Conservation (phyloP, 2,329 filamentous ascomycete genomes). For the Achaetomium macrosporum region DNA sequence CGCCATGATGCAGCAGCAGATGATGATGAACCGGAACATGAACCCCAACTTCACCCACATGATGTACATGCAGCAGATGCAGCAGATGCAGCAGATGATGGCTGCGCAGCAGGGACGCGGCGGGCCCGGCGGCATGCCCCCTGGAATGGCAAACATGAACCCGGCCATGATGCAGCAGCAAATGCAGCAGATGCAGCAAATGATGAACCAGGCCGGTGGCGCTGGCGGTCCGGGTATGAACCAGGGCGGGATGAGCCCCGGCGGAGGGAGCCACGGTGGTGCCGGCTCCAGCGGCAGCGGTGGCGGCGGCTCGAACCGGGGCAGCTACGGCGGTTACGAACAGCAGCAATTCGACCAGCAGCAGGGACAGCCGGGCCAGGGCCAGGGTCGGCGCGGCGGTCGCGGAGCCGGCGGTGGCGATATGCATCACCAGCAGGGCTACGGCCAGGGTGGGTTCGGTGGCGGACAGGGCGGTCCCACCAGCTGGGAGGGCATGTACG, state of each 20-base stretch:
- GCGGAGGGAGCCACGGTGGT: conserved; percentile 5
- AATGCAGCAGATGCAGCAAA: conserved; percentile 52
- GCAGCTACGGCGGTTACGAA: conserved; percentile 62
- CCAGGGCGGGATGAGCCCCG: conserved; percentile 8
- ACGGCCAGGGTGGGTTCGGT: conserved; percentile 20
- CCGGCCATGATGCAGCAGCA: conserved; percentile 35
- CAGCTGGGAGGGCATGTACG: conserved; percentile 97
- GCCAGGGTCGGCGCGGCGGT: conserved; percentile 38
- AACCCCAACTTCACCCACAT: conserved; percentile 74
- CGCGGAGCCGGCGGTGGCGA: conserved; percentile 28
- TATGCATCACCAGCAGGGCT: conserved; percentile 29
- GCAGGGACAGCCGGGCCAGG: conserved; percentile 48
- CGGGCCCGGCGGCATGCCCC: conserved; percentile 30
- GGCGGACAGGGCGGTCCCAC: conserved; percentile 50
- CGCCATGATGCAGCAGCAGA: conserved; percentile 87
- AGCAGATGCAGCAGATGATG: conserved; percentile 36
- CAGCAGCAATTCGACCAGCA: conserved; percentile 72
- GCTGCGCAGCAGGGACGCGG: conserved; percentile 30
- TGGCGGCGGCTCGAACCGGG: conserved; percentile 1
- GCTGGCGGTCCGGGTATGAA: conserved; percentile 8
- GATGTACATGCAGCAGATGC: conserved; percentile 64
- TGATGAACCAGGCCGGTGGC: conserved; percentile 38
- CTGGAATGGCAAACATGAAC: conserved; percentile 38
- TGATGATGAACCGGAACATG: conserved; percentile 71
- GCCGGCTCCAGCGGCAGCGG: not conserved